These are phyloP conservation scores for Cercospora nicotianae DNA, from an alignment of 2,329 filamentous ascomycete genomes.

Conservation along the genomic window DNA sequence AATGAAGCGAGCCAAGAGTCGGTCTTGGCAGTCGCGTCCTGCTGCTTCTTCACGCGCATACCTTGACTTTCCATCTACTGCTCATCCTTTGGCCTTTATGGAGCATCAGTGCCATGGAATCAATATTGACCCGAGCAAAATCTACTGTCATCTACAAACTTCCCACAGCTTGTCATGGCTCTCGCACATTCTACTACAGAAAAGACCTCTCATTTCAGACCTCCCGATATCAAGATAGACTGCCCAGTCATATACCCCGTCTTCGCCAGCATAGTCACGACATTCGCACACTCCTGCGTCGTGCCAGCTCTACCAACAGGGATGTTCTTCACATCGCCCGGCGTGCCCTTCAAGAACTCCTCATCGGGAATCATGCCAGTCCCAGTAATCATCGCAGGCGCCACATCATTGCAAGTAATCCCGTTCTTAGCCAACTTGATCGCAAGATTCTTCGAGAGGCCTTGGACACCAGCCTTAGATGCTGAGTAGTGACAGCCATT, in stretches of 20 bases:
- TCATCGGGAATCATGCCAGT: slow-evolving; percentile 60
- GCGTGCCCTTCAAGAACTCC: slow-evolving; percentile 43
- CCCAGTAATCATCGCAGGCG: slow-evolving; percentile 65
- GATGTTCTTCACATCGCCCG: slow-evolving; percentile 61
- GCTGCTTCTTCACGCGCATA: neutral
- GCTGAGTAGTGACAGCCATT: slow-evolving; percentile 47
- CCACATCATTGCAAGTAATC: slow-evolving; percentile 69
- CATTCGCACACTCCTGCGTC: slow-evolving; percentile 61
- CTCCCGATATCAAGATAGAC: slow-evolving; percentile 34
- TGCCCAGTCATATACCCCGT: slow-evolving; percentile 55
- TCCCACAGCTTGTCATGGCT: neutral
- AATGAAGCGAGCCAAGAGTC: neutral
- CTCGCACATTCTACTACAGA: neutral
- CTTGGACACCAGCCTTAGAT: slow-evolving; percentile 53
- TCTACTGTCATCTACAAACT: neutral
- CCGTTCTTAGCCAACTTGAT: slow-evolving; percentile 60
- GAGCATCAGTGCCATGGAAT: neutral
- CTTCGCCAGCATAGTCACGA: slow-evolving; percentile 60
- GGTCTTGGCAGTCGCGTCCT: slow-evolving; percentile 2
- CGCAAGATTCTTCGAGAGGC: slow-evolving; percentile 65
- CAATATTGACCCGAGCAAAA: too few relatives aligned
- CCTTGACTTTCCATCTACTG: neutral
- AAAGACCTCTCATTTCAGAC: slow-evolving; percentile 30
- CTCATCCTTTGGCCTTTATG: neutral
- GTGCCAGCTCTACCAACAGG: slow-evolving; percentile 60